A percentile compares a stretch with the other conserved stretches of the same genome.
Evolutionary conservation across 2,329 filamentous ascomycete species (phyloP).

Genomic region (Biscogniauxia mediterranea): DNA sequence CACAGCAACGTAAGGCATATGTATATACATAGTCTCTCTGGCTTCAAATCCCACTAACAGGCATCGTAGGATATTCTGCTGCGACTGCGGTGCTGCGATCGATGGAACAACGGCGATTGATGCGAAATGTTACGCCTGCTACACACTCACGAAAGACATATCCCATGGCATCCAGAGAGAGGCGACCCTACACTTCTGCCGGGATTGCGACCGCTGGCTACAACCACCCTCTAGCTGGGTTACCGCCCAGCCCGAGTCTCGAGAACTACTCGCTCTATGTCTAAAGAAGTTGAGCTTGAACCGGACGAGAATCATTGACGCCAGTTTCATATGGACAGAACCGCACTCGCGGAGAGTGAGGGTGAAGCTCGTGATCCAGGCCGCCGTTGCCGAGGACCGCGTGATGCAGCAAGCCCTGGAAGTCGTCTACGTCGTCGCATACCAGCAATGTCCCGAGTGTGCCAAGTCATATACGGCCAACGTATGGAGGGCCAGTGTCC

Average conservation of each 20-base stretch:
- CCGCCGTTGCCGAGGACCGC: slow-evolving; percentile 60
- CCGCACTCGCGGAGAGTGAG: slow-evolving; percentile 90
- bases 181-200: slow-evolving; percentile 84
- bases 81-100: slow-evolving; percentile 94
- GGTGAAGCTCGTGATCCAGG: slow-evolving; percentile 92
- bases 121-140: slow-evolving; percentile 92
- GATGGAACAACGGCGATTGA: slow-evolving; percentile 84
- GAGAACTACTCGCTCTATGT: slow-evolving; percentile 89
- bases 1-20: slow-evolving; percentile 52
- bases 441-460: slow-evolving; percentile 93
- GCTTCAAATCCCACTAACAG: slow-evolving; percentile 37
- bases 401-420: slow-evolving; percentile 91
- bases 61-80: slow-evolving; percentile 76
- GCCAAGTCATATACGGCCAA: slow-evolving; percentile 95
- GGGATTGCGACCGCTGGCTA: slow-evolving; percentile 92
- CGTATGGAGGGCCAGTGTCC: slow-evolving; percentile 89
- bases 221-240: slow-evolving; percentile 86
- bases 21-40: slow-evolving; percentile 6
- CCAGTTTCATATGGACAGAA: slow-evolving; percentile 97
- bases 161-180: slow-evolving; percentile 89
- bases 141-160: slow-evolving; percentile 92
- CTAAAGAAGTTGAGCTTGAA: slow-evolving; percentile 80
- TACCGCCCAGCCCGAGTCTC: slow-evolving; percentile 78
- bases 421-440: slow-evolving; percentile 85
- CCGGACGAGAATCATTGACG: slow-evolving; percentile 93